Evolutionary conservation across 2,329 filamentous ascomycete species (phyloP), one percentile per base, ranked within the genome.

Genomic region (Paecilomyces sp.): DNA sequence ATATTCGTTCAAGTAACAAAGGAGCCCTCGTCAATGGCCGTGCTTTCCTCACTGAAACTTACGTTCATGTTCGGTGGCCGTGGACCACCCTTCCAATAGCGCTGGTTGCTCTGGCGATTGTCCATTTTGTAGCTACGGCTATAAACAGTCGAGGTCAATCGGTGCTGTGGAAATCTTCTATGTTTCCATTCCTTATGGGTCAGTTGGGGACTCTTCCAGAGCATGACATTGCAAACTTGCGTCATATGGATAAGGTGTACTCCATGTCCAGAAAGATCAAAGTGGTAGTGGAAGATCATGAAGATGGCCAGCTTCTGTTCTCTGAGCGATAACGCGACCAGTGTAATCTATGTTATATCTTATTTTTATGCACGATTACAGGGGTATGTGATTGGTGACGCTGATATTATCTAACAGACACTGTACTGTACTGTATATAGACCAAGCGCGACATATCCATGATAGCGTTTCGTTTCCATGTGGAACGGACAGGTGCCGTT

Each of bases 51-150:
- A 58, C 54, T n/a, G 66, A 70, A 60, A 68, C 67, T 3, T 73
- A 66, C 30, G 66, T 70, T 36, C 57, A 64, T n/a, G 69, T 74
- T 8, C 64, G 65, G 12, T 74, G 72, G 72, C 63, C 63, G 1
- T 74, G 70, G 72, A 60, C 72, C 5, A 64, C 67, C 25, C 56
- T 72, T 7, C 68, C 71, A 4, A 31, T 68, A 1, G 33, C 53
- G 3, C 61, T 67, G 54, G 62, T 63, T 3, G 11, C 66, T 8
- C 13, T 66, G 2, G 64, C 67, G 1, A 61, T 62, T 2, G 25
- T 65, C 1, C 61, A 72, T 18, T 61, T 74, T 66, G 62, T 57
- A 7, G 58, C 33, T 1, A 64, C 63, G 18, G 41, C 15, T 15
- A 50, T 50, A 15, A 8, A 18, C 7, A 52, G 30, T n/a, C 22